Conservation (phyloP, 2,329 filamentous ascomycete genomes). For the Malbranchea zuffiana region DNA sequence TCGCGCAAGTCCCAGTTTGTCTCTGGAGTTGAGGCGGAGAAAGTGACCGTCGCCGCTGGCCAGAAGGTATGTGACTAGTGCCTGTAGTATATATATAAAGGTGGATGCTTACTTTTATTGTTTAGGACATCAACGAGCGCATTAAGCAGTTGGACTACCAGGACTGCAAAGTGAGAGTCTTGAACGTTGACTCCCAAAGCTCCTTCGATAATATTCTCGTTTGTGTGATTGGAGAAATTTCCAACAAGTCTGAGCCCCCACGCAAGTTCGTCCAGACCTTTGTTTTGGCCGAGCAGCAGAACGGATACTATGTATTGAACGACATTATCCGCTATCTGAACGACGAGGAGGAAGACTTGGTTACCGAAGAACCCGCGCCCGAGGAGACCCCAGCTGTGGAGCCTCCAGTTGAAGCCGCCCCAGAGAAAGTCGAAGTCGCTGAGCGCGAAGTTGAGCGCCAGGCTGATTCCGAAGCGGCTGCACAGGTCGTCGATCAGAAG, state of each 20-base stretch:
- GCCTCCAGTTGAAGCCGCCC: constrained; percentile 26
- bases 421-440: constrained; percentile 31
- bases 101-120: constrained; percentile 5
- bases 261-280: constrained; percentile 98
- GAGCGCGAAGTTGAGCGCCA: constrained; percentile 23
- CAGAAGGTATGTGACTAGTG: constrained; percentile 55
- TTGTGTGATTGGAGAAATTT: constrained; percentile 95
- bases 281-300: constrained; percentile 88
- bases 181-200: constrained; percentile 93
- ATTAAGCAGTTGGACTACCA: constrained; percentile 90
- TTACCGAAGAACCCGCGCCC: constrained; percentile 22
- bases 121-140: constrained; percentile 79
- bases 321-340: constrained; percentile 93
- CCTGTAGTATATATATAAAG: neutral
- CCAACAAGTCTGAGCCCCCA: constrained; percentile 80
- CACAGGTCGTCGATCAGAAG: constrained; percentile 58
- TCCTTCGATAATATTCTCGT: constrained; percentile 92
- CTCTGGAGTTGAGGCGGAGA: constrained; percentile 80
- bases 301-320: constrained; percentile 96
- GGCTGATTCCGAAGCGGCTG: constrained; percentile 35
- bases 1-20: constrained; percentile 93
- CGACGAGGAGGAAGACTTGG: constrained; percentile 43
- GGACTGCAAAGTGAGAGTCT: constrained; percentile 95
- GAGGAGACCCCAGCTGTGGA: constrained; percentile 31
- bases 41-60: constrained; percentile 74